Evolutionary conservation across 2,329 filamentous ascomycete genomes (phyloP).

Genomic region (Curvularia lunata): DNA sequence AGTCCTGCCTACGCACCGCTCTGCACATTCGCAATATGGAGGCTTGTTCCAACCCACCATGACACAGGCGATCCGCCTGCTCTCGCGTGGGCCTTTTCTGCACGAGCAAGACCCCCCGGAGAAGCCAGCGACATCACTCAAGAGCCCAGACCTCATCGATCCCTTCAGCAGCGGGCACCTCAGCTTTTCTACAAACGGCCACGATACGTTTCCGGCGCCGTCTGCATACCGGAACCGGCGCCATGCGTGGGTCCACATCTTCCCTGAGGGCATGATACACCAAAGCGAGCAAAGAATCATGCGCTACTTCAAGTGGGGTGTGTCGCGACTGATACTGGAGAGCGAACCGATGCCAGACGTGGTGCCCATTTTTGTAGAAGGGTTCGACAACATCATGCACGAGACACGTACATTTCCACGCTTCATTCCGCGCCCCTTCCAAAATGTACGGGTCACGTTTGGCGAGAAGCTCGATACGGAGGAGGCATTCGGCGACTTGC

Average conservation of each 20-base stretch:
- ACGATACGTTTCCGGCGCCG: constrained; percentile 72
- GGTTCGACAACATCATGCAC: constrained; percentile 85
- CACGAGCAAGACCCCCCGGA: constrained; percentile 33
- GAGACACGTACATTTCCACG: constrained; percentile 80
- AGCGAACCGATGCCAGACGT: constrained; percentile 85
- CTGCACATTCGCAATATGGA: constrained; percentile 76
- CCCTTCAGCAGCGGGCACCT: constrained; percentile 61
- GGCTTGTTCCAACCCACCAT: constrained; percentile 91
- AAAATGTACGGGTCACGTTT: constrained; percentile 75
- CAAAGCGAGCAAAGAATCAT: constrained; percentile 79
- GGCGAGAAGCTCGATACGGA: constrained; percentile 79
- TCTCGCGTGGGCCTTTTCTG: constrained; percentile 67
- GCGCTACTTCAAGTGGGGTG: constrained; percentile 98
- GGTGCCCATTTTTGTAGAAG: constrained; percentile 93
- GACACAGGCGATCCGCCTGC: constrained; percentile 80
- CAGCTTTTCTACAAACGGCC: constrained; percentile 70
- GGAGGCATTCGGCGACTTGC: constrained; percentile 76
- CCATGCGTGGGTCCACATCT: constrained; percentile 90
- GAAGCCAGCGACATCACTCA: constrained; percentile 32
- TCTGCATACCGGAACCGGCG: constrained; percentile 72
- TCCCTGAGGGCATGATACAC: constrained; percentile 93
- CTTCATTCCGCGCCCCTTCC: constrained; percentile 77
- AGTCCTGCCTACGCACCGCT: constrained; percentile 85
- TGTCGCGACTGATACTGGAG: constrained; percentile 90
- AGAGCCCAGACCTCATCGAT: constrained; percentile 53